Evolutionary conservation across 2,329 filamentous ascomycete species (phyloP).

Genomic region (Biscogniauxia marginata): DNA sequence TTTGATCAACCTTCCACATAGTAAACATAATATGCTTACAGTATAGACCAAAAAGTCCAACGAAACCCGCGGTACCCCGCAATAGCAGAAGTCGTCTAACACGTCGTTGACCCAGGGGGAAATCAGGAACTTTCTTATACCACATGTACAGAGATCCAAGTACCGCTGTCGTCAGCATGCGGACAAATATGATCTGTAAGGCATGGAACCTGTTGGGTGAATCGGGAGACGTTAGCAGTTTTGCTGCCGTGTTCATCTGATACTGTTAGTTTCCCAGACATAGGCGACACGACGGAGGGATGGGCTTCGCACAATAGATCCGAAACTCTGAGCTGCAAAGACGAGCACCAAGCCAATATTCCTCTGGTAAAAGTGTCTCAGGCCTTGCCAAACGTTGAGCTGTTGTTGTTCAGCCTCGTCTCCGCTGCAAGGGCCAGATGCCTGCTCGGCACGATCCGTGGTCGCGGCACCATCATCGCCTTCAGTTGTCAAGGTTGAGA

Average conservation of each 20-base stretch:
- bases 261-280: conserved; percentile 10
- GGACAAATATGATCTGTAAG: conserved; percentile 43
- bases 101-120: conserved; percentile 63
- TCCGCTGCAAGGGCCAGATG: not conserved
- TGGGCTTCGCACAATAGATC: conserved; percentile 35
- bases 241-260: conserved; percentile 42
- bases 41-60: conserved; percentile 63
- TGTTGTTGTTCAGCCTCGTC: not conserved
- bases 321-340: conserved; percentile 41
- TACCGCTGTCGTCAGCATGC: conserved; percentile 38
- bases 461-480: not conserved
- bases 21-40: conserved; percentile 27
- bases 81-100: conserved; percentile 62
- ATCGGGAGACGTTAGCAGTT: conserved; percentile 33
- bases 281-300: not conserved
- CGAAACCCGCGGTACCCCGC: conserved; percentile 61
- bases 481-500: no score
- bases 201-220: conserved; percentile 38
- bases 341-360: conserved; percentile 42
- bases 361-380: conserved; percentile 45
- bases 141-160: conserved; percentile 41
- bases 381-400: conserved; percentile 7
- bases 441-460: not conserved
- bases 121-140: conserved; percentile 51
- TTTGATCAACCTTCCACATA: not conserved